Evolutionary conservation across 2,329 filamentous ascomycete genomes (phyloP).

Genomic region (Leptographium lundbergii): DNA sequence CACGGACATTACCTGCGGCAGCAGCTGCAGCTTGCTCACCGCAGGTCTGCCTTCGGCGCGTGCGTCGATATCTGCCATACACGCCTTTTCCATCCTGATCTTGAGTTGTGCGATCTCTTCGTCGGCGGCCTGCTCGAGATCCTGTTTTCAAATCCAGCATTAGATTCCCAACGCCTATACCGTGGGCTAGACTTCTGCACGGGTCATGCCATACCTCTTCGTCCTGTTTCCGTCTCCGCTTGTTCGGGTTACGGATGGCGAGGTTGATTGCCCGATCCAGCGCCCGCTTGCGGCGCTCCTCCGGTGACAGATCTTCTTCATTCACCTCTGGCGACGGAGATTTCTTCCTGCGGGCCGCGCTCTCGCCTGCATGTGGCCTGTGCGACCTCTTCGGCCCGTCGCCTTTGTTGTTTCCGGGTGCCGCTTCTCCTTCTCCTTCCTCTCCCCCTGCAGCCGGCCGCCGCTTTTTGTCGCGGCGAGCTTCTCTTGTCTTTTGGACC

Average conservation of each 20-base stretch:
- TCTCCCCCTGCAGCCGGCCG: constrained; percentile 22
- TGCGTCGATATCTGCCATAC: constrained; percentile 71
- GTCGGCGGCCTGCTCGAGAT: constrained; percentile 82
- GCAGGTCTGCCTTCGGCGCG: constrained; percentile 71
- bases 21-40: constrained; percentile 82
- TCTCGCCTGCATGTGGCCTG: constrained; percentile 23
- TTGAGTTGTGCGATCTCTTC: constrained; percentile 82
- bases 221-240: constrained; percentile 67
- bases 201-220: constrained; percentile 56
- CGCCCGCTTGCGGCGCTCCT: constrained; percentile 71
- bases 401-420: constrained; percentile 26
- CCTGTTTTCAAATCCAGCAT: constrained; percentile 39
- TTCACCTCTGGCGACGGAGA: constrained; percentile 43
- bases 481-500: constrained; percentile 62
- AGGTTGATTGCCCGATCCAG: constrained; percentile 82
- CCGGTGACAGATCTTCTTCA: constrained; percentile 69
- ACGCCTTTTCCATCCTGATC: constrained; percentile 80
- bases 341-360: constrained; percentile 33
- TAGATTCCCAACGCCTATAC: background rate
- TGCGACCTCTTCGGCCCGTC: constrained; percentile 14
- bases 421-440: constrained; percentile 33
- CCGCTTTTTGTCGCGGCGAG: constrained; percentile 56
- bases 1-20: constrained; percentile 78
- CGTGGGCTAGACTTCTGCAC: background rate
- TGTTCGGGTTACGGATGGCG: constrained; percentile 68